Evolutionary conservation across 1,284 basidiomycete species (phyloP).

Genomic region (Meira miltonrushii): DNA sequence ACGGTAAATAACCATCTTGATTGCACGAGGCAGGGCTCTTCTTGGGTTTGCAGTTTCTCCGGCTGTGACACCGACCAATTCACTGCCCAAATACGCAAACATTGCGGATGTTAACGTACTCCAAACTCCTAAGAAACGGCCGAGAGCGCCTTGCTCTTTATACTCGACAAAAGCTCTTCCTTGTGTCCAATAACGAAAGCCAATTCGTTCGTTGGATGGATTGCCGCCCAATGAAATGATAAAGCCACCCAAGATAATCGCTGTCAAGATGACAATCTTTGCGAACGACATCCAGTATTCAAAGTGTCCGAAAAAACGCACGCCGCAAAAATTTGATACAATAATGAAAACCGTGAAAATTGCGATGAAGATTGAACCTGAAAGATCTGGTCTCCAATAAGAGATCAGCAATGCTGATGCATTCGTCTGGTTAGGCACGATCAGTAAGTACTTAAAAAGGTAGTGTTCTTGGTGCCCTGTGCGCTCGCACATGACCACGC

Average conservation of each 20-base stretch:
- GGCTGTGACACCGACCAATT: conserved; percentile 55
- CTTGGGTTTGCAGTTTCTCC: conserved; percentile 34
- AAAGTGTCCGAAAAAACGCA: conserved; percentile 59
- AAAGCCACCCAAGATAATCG: conserved; percentile 18
- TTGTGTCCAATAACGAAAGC: conserved; percentile 15
- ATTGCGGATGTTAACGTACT: conserved; percentile 48
- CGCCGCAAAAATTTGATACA: conserved; percentile 54
- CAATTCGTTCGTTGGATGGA: conserved; percentile 52
- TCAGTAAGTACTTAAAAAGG: conserved; percentile 42
- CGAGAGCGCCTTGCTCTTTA: conserved; percentile 30
- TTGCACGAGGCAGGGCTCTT: conserved; percentile 29
- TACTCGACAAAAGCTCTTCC: conserved; percentile 20
- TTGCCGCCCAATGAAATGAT: conserved; percentile 34
- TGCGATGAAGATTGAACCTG: conserved; percentile 30
- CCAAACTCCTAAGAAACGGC: conserved; percentile 44
- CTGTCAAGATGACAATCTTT: conserved; percentile 22
- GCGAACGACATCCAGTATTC: conserved; percentile 56
- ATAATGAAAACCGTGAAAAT: conserved; percentile 26
- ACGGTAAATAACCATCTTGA: conserved; percentile 64
- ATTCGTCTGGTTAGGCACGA: conserved; percentile 55
- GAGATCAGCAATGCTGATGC: conserved; percentile 45
- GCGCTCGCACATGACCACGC: no score
- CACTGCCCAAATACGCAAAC: conserved; percentile 63
- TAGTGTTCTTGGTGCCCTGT: no score
- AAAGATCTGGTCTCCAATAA: conserved; percentile 31